Evolutionary conservation across 75 land plant genomes (phyloP).

Genomic region (Picea glauca): DNA sequence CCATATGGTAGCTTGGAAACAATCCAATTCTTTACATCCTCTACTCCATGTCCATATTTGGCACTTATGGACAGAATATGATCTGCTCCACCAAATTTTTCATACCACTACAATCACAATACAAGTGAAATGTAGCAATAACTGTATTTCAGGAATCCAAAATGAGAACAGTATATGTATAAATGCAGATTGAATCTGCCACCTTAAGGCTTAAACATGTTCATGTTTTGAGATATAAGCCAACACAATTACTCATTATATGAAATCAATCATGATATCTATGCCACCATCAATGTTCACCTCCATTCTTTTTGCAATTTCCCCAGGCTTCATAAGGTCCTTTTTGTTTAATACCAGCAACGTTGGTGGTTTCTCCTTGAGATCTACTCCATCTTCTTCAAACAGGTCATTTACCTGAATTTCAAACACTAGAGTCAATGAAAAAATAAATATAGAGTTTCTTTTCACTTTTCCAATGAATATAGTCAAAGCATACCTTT

Average conservation of each 20-base stretch:
- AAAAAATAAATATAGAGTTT: constrained; percentile 1
- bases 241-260: background rate
- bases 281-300: constrained; percentile 23
- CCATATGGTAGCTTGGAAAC: constrained; percentile 86
- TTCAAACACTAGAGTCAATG: constrained; percentile 8
- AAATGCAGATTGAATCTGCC: background rate
- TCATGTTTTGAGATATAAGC: background rate
- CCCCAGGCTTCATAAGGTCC: constrained; percentile 93
- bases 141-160: background rate
- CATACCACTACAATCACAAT: constrained; percentile 75
- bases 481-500: constrained; percentile 43
- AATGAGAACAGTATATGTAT: background rate
- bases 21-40: constrained; percentile 88
- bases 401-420: constrained; percentile 70
- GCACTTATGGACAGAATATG: constrained; percentile 97
- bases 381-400: constrained; percentile 52
- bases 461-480: background rate
- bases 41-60: constrained; percentile 89
- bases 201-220: background rate
- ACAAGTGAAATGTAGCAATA: background rate
- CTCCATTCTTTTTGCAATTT: constrained; percentile 86
- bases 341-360: constrained; percentile 88
- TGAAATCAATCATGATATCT: background rate
- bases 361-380: constrained; percentile 49
- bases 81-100: constrained; percentile 68